A percentile compares a stretch with the other conserved stretches of the same genome.
Evolutionary conservation across 2,329 filamentous ascomycete species (phyloP).

Genomic region (Coniella lustricola): DNA sequence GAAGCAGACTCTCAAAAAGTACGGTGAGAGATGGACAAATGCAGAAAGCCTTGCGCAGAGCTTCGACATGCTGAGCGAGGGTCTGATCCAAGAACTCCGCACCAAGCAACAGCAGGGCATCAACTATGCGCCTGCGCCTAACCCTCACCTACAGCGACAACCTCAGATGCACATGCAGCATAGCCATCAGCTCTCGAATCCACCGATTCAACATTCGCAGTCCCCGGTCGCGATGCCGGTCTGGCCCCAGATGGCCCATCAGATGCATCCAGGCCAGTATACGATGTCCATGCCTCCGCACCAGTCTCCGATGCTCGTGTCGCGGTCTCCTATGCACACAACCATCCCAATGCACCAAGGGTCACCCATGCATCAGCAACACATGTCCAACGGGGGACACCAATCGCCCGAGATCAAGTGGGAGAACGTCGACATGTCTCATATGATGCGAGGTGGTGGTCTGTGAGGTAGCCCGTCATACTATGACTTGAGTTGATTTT

Average conservation of each 20-base stretch:
- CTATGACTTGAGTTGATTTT: neutral
- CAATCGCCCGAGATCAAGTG: constrained; percentile 30
- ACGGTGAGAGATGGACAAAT: constrained; percentile 53
- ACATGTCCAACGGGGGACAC: constrained; percentile 11
- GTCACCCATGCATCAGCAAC: constrained; percentile 21
- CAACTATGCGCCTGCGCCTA: constrained; percentile 25
- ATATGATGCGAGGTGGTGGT: constrained; percentile 31
- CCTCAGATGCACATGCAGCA: constrained; percentile 8
- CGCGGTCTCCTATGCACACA: constrained; percentile 26
- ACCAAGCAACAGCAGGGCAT: constrained; percentile 28
- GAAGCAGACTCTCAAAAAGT: constrained; percentile 46
- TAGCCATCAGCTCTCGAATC: neutral
- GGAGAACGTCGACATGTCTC: constrained; percentile 37
- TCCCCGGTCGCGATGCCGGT: constrained; percentile 8
- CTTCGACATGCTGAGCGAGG: constrained; percentile 44
- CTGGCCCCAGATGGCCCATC: constrained; percentile 3
- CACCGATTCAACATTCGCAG: constrained; percentile 6
- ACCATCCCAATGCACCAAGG: constrained; percentile 11
- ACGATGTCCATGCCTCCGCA: constrained; percentile 5
- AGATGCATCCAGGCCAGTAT: constrained; percentile 11
- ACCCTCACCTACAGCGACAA: constrained; percentile 21
- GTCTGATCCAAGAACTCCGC: constrained; percentile 36
- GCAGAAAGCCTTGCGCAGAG: constrained; percentile 44
- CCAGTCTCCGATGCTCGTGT: constrained; percentile 11
- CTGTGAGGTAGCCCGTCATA: constrained; percentile 8